Evolutionary conservation across 2,329 filamentous ascomycete genomes (phyloP).

Genomic region (Aspergillus thermomutatus): DNA sequence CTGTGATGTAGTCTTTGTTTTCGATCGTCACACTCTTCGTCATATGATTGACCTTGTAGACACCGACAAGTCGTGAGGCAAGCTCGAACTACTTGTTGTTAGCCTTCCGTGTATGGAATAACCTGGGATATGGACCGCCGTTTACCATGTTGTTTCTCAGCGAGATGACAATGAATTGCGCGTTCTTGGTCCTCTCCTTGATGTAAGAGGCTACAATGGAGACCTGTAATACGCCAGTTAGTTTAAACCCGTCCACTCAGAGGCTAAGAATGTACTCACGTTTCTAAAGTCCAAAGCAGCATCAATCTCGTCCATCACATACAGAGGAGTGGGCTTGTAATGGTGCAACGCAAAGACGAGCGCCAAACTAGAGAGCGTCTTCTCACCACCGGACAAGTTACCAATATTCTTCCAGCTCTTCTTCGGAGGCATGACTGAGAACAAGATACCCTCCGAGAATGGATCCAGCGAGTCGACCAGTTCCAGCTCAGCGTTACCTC

Average conservation of each 20-base stretch:
- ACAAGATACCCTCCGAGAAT: conserved; percentile 94
- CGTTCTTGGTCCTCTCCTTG: conserved; percentile 98
- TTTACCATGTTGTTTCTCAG: conserved; percentile 89
- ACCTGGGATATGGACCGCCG: neutral
- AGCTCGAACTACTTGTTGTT: conserved; percentile 69
- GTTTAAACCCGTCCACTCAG: neutral
- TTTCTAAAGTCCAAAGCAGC: conserved; percentile 97
- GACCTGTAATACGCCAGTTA: conserved; percentile 54
- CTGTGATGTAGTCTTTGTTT: conserved; percentile 70
- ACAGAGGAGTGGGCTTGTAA: conserved; percentile 94
- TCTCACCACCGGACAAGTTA: conserved; percentile 93
- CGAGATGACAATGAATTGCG: conserved; percentile 98
- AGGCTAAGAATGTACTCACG: conserved; percentile 57
- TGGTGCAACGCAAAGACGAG: conserved; percentile 98
- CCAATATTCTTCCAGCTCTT: conserved; percentile 99
- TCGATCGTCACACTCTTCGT: conserved; percentile 89
- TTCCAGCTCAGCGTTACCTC: conserved; percentile 94
- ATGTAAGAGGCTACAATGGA: conserved; percentile 98
- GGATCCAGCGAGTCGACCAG: conserved; percentile 94
- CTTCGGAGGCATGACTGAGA: conserved; percentile 98
- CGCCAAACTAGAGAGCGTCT: conserved; percentile 88
- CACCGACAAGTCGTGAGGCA: conserved; percentile 88
- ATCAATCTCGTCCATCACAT: conserved; percentile 99
- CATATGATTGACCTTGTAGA: conserved; percentile 99
- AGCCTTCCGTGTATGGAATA: conserved; percentile 2